phyloP scores from a whole-genome alignment of 768 basidiomycete species.

The Lactarius vividus region DNA sequence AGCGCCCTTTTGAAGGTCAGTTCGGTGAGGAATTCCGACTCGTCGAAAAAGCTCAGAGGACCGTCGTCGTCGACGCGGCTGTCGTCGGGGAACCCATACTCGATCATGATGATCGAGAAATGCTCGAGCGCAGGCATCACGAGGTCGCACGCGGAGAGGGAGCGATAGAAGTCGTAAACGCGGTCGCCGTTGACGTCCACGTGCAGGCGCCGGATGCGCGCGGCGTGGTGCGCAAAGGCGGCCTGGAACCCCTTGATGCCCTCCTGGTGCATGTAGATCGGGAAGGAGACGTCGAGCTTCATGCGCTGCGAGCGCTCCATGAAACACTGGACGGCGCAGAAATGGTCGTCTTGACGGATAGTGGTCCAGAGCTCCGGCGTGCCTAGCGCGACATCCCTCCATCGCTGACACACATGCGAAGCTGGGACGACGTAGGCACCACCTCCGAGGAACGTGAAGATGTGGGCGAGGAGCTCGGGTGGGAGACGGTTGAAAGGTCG shows the following conservation, averaged over 20 bases:
- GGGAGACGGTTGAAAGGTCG: slow-evolving; percentile 16
- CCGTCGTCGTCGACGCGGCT: background rate
- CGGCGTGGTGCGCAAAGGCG: background rate
- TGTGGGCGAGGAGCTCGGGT: slow-evolving; percentile 15
- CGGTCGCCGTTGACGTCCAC: slow-evolving; percentile 11
- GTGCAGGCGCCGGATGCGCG: slow-evolving; percentile 13
- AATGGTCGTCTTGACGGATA: slow-evolving; percentile 12
- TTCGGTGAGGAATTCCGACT: background rate
- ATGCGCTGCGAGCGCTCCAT: background rate
- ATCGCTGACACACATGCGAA: slow-evolving; percentile 16
- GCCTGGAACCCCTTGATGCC: background rate
- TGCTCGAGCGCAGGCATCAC: slow-evolving; percentile 7
- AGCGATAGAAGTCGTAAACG: slow-evolving; percentile 11
- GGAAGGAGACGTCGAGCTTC: slow-evolving; percentile 14
- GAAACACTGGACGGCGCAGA: background rate
- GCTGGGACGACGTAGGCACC: slow-evolving; percentile 8
- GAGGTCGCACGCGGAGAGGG: slow-evolving; percentile 1
- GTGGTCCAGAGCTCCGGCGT: slow-evolving; percentile 13
- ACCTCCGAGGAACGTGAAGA: slow-evolving; percentile 13
- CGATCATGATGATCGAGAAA: slow-evolving; percentile 17
- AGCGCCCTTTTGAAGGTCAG: slow-evolving; percentile 8
- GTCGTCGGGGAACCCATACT: slow-evolving; percentile 11
- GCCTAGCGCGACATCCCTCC: slow-evolving; percentile 2
- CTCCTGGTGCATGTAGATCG: background rate
- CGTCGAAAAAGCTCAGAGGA: background rate